Percentiles rank a stretch among this genome's conserved stretches.
Conservation (phyloP, 2,329 filamentous ascomycete genomes). For the Cladosporium velox region DNA sequence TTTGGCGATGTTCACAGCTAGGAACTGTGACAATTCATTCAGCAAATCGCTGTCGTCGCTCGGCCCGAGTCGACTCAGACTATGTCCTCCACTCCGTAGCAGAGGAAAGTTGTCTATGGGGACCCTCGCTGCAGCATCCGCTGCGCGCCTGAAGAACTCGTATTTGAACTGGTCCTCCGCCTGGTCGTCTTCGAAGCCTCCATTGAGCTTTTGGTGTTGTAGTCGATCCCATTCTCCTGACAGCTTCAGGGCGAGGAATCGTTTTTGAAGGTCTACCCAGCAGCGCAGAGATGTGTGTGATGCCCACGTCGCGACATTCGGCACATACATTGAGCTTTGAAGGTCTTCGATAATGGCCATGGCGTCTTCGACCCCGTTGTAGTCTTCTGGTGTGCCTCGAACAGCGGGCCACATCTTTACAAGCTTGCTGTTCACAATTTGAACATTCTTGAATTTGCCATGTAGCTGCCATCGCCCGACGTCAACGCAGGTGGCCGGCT, state of each 20-base stretch:
- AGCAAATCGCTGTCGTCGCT: neutral
- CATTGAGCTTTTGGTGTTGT: too few species aligned
- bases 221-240: neutral
- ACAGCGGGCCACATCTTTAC: neutral
- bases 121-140: neutral
- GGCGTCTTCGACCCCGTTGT: neutral
- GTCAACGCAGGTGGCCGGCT: neutral
- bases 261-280: conserved; percentile 4
- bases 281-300: conserved; percentile 3
- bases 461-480: neutral
- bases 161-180: neutral
- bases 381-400: neutral
- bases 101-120: neutral
- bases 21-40: neutral
- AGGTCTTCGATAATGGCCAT: neutral
- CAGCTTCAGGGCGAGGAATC: neutral
- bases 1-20: neutral
- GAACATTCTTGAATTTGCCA: neutral
- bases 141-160: neutral
- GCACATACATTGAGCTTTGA: neutral
- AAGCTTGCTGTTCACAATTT: neutral
- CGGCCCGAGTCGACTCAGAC: neutral
- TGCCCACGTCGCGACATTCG: neutral
- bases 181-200: too few species aligned
- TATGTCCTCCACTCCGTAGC: neutral